A percentile compares a stretch with the other conserved stretches of the same genome.
Conservation (phyloP, 2,329 filamentous ascomycete genomes). For the Neospermospora avenae region DNA sequence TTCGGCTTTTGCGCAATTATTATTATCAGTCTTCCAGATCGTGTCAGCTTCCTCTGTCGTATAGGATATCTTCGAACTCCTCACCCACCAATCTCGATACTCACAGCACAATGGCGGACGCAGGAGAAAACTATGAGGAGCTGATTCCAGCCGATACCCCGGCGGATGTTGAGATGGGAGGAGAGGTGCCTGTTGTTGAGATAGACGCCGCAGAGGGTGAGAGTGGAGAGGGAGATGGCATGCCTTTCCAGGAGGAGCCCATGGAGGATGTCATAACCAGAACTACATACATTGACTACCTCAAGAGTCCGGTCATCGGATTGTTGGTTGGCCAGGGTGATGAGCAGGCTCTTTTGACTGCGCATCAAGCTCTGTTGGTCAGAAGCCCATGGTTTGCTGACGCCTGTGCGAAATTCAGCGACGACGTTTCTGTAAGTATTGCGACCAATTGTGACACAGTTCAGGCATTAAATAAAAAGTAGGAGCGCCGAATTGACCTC, state of each 20-base stretch:
- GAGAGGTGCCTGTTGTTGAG: constrained; percentile 28
- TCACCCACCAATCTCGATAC: not conserved
- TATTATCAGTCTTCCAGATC: not conserved
- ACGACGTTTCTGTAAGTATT: constrained; percentile 55
- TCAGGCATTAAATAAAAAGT: not conserved
- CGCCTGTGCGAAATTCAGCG: constrained; percentile 57
- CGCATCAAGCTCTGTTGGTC: constrained; percentile 73
- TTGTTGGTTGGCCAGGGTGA: constrained; percentile 62
- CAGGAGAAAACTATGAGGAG: constrained; percentile 18
- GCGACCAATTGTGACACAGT: not conserved
- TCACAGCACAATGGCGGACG: constrained; percentile 23
- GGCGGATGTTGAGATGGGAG: constrained; percentile 31
- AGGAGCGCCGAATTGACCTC: constrained; percentile 68
- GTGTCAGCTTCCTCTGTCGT: not conserved
- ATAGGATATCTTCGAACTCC: not conserved
- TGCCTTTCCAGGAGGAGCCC: constrained; percentile 24
- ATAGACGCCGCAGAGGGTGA: constrained; percentile 21
- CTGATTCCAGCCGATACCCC: constrained; percentile 14
- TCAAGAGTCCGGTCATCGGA: constrained; percentile 67
- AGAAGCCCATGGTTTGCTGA: constrained; percentile 73
- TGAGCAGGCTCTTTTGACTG: constrained; percentile 61
- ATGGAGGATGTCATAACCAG: constrained; percentile 24
- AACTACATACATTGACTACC: constrained; percentile 52
- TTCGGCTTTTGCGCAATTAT: not conserved
- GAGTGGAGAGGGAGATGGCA: constrained; percentile 14